Percentiles rank a stretch among this genome's conserved stretches.
phyloP scores from a whole-genome alignment of 306 rosid genomes.

The Gastrolobium villosum region DNA sequence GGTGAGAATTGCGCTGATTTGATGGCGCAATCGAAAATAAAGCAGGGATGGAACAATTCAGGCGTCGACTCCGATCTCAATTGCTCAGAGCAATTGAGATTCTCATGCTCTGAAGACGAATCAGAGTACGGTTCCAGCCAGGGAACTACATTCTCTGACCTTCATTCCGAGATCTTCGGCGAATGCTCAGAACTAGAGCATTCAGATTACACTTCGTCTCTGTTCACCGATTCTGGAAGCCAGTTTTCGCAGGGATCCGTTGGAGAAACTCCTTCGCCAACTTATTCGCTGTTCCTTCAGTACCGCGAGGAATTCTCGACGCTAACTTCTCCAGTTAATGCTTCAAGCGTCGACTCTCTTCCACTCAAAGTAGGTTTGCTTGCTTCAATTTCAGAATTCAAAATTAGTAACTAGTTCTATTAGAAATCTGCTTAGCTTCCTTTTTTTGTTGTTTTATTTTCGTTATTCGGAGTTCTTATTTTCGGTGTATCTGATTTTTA shows the following conservation, averaged over 20 bases:
- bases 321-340: constrained; percentile 41
- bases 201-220: constrained; percentile 73
- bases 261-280: constrained; percentile 76
- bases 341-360: constrained; percentile 48
- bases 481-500: constrained; percentile 28
- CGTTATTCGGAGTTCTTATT: neutral
- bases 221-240: constrained; percentile 79
- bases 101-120: constrained; percentile 62
- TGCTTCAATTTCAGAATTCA: constrained; percentile 19
- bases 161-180: constrained; percentile 59
- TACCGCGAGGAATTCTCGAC: constrained; percentile 64
- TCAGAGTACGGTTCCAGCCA: constrained; percentile 66
- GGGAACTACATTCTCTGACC: constrained; percentile 61
- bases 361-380: constrained; percentile 57
- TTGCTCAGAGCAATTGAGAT: constrained; percentile 70
- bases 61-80: constrained; percentile 66
- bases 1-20: constrained; percentile 49
- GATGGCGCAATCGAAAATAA: constrained; percentile 62
- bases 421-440: neutral
- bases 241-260: constrained; percentile 80
- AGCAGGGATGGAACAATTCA: constrained; percentile 55
- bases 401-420: constrained; percentile 4
- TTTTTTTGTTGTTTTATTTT: neutral
- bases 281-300: constrained; percentile 62
- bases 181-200: constrained; percentile 63